Conservation (phyloP, 2,329 filamentous ascomycete species). For the Metarhizium sp. region DNA sequence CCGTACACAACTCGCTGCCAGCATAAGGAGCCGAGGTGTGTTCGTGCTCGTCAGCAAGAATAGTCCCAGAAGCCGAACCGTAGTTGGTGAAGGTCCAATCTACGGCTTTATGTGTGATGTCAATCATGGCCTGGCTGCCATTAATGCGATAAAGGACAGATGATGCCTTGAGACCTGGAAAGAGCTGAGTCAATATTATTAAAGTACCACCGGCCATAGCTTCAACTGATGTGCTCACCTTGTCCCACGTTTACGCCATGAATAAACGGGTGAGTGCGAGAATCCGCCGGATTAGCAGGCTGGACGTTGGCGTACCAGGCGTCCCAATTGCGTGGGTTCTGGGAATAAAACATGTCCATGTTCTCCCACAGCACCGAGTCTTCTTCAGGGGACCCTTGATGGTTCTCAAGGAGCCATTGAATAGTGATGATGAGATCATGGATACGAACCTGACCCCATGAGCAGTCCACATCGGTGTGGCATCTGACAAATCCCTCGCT, state of each 20-base stretch:
- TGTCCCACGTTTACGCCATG: slow-evolving; percentile 36
- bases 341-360: slow-evolving; percentile 27
- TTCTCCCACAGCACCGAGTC: slow-evolving; percentile 27
- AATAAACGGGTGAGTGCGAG: slow-evolving; percentile 18
- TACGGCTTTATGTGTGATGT: slow-evolving; percentile 26
- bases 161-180: slow-evolving; percentile 27
- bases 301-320: slow-evolving; percentile 14
- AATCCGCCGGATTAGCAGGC: slow-evolving; percentile 12
- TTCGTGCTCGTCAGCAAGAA: slow-evolving; percentile 31
- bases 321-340: slow-evolving; percentile 20
- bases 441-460: slow-evolving; percentile 24
- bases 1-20: slow-evolving; percentile 26
- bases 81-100: slow-evolving; percentile 28
- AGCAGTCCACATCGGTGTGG: slow-evolving; percentile 25
- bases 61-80: slow-evolving; percentile 29
- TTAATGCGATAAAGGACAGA: slow-evolving; percentile 30
- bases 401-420: slow-evolving; percentile 30
- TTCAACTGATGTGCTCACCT: slow-evolving; percentile 16
- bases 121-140: slow-evolving; percentile 23
- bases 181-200: too few relatives aligned
- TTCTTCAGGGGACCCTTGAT: slow-evolving; percentile 10
- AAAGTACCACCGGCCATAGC: too few relatives aligned
- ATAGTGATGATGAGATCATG: slow-evolving; percentile 30
- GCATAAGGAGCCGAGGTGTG: slow-evolving; percentile 26
- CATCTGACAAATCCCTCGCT: slow-evolving; percentile 39